Evolutionary conservation across 805 yeast genomes (phyloP), one percentile per base, ranked within the genome.

Genomic region (Hyphopichia homilentoma): DNA sequence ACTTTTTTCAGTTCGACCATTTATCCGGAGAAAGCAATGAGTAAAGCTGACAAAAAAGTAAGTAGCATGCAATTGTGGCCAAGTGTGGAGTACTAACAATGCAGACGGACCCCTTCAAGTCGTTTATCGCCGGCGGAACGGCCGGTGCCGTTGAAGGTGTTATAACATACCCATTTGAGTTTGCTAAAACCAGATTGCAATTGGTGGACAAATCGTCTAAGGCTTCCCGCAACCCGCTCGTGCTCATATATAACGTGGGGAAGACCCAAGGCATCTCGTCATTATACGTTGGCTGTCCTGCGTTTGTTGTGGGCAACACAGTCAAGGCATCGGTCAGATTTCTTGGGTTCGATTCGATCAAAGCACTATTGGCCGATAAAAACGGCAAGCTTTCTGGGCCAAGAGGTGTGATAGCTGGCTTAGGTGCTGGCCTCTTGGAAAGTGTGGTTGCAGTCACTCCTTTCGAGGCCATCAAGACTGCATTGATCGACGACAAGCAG

Each of bases 91-190:
- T 29, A 29, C 42, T 34, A 38, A 44, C 52, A 32, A 25, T 18
- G 39, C 56, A 56, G 51, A 73, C 52, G 75, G 90, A 83, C 53
- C 90, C 93, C 2, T 50, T 75, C 39, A 79, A 83, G 48, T 86
- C 97, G 2, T 87, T 90, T 50, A 67, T 89, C 17, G 97, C 96
- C 5, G 98, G 98, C 35, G 96, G 97, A 33, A 71, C 84, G 0
- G 98, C 97, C 0, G 98, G 97, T 36, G 97, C 96, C 16, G 79
- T 89, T 20, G 98, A 90, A 62, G 96, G 96, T 21, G 77, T 77
- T 24, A 72, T 85, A 28, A 90, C 97, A 0, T 90, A 88, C 57
- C 98, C 98, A 3, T 93, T 93, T 59, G 98, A 90, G 59, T 90
- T 89, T 64, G 96, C 97, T 28, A 90, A 90, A 54, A 90, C 98